These are phyloP conservation scores for Talaromyces sp. DNA, from an alignment of 2,329 filamentous ascomycete species.

Conservation along the genomic window DNA sequence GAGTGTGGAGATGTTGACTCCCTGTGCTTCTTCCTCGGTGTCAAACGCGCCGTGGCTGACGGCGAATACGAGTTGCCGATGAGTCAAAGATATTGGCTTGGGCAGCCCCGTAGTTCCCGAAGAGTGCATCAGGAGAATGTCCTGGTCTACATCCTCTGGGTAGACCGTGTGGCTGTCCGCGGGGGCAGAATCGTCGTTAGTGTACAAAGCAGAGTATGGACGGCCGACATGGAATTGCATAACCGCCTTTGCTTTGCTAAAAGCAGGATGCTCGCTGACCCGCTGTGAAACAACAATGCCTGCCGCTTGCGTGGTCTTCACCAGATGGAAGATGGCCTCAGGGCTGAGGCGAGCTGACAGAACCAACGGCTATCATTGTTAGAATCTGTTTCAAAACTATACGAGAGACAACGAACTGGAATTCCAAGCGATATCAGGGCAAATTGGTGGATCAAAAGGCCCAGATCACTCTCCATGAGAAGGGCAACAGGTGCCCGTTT, in stretches of 20 bases:
- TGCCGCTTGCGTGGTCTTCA: neutral
- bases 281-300: constrained; percentile 2
- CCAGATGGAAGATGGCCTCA: neutral
- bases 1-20: constrained; percentile 2
- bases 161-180: neutral
- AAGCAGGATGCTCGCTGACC: neutral
- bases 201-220: neutral
- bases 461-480: constrained; percentile 7
- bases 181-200: neutral
- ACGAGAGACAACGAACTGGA: neutral
- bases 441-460: constrained; percentile 6
- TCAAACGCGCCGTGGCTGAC: neutral
- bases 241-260: neutral
- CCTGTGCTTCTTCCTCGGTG: neutral
- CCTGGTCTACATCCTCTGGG: neutral
- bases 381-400: neutral
- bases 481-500: neutral
- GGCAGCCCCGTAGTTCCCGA: constrained; percentile 6
- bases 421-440: constrained; percentile 5
- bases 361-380: neutral
- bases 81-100: constrained; percentile 5
- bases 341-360: constrained; percentile 5
- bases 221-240: neutral
- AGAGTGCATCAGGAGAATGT: constrained; percentile 8
- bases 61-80: constrained; percentile 3